Conservation (phyloP, 2,329 filamentous ascomycete genomes). For the Colletotrichum echinochloae region DNA sequence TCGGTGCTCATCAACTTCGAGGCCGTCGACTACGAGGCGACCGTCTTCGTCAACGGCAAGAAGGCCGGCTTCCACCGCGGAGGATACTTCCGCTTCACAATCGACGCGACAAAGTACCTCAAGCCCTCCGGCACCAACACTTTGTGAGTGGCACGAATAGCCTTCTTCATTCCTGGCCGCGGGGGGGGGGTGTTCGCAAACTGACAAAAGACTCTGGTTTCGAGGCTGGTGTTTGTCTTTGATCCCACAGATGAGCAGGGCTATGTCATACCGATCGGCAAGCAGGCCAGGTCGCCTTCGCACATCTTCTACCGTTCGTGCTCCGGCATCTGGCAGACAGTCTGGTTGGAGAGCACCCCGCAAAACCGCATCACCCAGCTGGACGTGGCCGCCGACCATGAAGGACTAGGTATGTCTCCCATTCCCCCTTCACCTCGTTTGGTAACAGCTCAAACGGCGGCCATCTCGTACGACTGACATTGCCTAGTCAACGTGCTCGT, state of each 20-base stretch:
- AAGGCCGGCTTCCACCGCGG: conserved; percentile 66
- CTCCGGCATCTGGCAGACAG: conserved; percentile 80
- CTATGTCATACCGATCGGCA: conserved; percentile 73
- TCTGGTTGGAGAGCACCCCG: conserved; percentile 77
- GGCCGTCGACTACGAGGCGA: conserved; percentile 68
- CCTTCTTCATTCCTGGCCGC: not conserved
- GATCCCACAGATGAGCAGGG: conserved; percentile 72
- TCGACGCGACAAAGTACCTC: conserved; percentile 66
- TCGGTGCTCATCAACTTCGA: conserved; percentile 67
- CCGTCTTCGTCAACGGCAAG: conserved; percentile 69
- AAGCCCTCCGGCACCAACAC: conserved; percentile 61
- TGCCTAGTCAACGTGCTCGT: conserved; percentile 66
- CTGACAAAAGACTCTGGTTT: not conserved
- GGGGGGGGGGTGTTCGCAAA: no score
- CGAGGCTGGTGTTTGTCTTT: conserved; percentile 71
- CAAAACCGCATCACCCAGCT: conserved; percentile 67
- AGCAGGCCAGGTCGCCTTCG: conserved; percentile 67
- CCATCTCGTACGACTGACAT: conserved; percentile 14
- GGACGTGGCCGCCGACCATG: conserved; percentile 68
- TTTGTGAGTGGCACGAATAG: conserved; percentile 55
- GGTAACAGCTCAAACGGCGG: not conserved
- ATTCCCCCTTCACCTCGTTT: not conserved
- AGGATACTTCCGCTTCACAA: conserved; percentile 71
- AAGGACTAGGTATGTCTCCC: conserved; percentile 59
- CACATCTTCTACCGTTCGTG: conserved; percentile 80